phyloP scores from a whole-genome alignment of 2,329 filamentous ascomycete species.

The Neospermospora avenae region DNA sequence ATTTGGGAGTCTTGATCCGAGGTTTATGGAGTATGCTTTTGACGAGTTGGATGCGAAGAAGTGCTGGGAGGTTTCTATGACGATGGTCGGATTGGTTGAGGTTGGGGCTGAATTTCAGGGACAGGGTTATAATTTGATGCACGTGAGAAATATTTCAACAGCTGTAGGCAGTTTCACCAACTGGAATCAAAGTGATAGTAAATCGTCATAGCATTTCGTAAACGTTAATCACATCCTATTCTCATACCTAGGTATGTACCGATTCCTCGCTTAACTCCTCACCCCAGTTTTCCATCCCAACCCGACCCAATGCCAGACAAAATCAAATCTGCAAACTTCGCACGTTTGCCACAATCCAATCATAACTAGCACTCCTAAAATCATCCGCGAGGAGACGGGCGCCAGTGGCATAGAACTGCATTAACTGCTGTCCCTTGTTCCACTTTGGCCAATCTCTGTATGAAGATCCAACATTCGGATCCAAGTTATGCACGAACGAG shows the following conservation, averaged over 20 bases:
- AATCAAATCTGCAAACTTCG: conserved; percentile 12
- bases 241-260: not conserved
- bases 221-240: not conserved
- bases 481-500: conserved; percentile 65
- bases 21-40: conserved; percentile 2
- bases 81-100: not conserved
- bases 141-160: not conserved
- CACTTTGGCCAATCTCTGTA: conserved; percentile 50
- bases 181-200: not conserved
- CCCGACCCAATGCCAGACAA: not conserved
- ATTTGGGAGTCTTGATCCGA: not conserved
- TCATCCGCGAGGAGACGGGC: conserved; percentile 43
- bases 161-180: not conserved
- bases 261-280: not conserved
- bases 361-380: conserved; percentile 44
- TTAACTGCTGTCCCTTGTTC: conserved; percentile 47
- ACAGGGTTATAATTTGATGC: not conserved
- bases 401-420: conserved; percentile 43
- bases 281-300: not conserved
- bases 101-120: not conserved
- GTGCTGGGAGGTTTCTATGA: not conserved
- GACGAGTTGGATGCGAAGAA: not conserved
- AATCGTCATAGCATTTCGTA: not conserved
- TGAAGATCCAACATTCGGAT: conserved; percentile 59
- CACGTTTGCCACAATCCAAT: conserved; percentile 38